A percentile compares a stretch with the other conserved stretches of the same genome.
Evolutionary conservation across 768 basidiomycete species (phyloP).

Genomic region (Amanita pallidorosea): DNA sequence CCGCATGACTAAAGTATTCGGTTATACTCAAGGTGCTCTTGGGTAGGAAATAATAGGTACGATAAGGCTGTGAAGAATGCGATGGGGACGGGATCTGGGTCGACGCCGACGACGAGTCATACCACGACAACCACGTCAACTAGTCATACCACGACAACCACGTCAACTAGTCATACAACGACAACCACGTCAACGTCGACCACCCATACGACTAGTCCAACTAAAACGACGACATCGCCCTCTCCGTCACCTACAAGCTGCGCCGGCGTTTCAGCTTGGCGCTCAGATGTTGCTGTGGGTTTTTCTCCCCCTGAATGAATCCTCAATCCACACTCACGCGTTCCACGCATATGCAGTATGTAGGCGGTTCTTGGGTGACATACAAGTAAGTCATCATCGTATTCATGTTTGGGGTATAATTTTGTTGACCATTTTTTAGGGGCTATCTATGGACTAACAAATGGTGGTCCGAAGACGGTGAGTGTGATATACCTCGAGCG

Average conservation of each 20-base stretch:
- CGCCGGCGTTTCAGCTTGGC: constrained; percentile 31
- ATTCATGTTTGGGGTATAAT: not conserved
- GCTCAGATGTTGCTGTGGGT: constrained; percentile 24
- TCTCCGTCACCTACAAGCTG: constrained; percentile 21
- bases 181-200: constrained; percentile 7
- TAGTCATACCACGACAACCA: constrained; percentile 13
- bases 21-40: not conserved
- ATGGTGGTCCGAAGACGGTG: constrained; percentile 36
- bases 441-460: constrained; percentile 39
- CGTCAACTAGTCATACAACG: constrained; percentile 4
- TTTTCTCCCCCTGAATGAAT: too few relatives aligned
- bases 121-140: constrained; percentile 12
- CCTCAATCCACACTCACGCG: not conserved
- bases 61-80: constrained; percentile 31
- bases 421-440: constrained; percentile 15
- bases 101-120: constrained; percentile 6
- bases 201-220: constrained; percentile 6
- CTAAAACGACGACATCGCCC: not conserved
- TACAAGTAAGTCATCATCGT: constrained; percentile 22
- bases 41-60: constrained; percentile 26
- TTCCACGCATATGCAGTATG: constrained; percentile 22
- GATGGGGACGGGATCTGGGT: constrained; percentile 16
- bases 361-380: constrained; percentile 26
- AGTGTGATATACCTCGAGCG: not conserved
- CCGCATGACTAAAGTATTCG: not conserved